phyloP scores from a whole-genome alignment of 2,329 filamentous ascomycete genomes.

The Drechmeria coniospora region DNA sequence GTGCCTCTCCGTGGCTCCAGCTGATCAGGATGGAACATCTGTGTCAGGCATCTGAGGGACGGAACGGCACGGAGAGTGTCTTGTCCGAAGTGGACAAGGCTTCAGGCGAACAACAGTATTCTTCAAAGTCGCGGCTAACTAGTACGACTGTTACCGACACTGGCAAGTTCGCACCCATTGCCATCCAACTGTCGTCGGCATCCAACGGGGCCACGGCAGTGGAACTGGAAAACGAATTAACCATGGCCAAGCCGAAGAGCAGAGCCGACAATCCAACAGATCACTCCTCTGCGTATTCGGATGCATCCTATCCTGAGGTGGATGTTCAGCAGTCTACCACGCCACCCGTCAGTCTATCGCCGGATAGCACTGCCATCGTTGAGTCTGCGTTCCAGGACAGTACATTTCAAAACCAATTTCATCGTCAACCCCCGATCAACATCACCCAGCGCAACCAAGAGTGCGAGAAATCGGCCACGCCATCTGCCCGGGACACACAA shows the following conservation, averaged over 20 bases:
- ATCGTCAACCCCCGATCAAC: neutral
- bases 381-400: no score
- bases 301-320: neutral
- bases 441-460: no score
- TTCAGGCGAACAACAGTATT: constrained; percentile 10
- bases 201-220: constrained; percentile 2
- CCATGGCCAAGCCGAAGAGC: no score
- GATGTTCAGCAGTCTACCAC: neutral
- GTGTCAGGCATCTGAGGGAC: neutral
- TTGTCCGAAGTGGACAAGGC: constrained; percentile 3
- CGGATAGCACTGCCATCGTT: neutral
- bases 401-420: no score
- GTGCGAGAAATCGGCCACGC: no score
- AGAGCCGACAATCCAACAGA: no score
- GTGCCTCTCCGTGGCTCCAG: constrained; percentile 10
- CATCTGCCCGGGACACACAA: no score
- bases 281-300: neutral
- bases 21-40: constrained; percentile 3
- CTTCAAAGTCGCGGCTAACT: constrained; percentile 10
- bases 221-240: constrained; percentile 5
- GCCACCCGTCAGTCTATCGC: neutral
- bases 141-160: constrained; percentile 8
- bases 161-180: constrained; percentile 8
- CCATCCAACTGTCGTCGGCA: constrained; percentile 2
- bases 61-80: no score